Evolutionary conservation across 192 early-diverging fungal genomes (phyloP).

Genomic region (Entomortierella chlamydospora): DNA sequence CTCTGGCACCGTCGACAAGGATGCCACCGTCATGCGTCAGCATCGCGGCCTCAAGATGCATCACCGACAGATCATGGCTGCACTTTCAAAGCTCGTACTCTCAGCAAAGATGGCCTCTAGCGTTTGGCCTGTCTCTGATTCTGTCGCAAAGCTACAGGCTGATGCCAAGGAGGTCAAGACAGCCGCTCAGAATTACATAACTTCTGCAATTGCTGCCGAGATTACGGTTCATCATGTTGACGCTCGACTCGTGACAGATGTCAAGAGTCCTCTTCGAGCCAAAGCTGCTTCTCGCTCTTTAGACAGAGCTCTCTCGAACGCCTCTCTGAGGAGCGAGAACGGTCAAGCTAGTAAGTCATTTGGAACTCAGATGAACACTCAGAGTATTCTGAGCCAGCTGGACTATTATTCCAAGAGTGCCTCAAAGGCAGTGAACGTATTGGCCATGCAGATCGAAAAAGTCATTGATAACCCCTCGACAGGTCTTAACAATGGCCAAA

Average conservation of each 20-base stretch:
- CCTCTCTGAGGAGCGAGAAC: slow-evolving; percentile 23
- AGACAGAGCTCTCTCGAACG: slow-evolving; percentile 49
- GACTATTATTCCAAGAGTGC: slow-evolving; percentile 56
- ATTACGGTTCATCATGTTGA: slow-evolving; percentile 50
- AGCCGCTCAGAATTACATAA: slow-evolving; percentile 77
- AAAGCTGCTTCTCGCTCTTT: slow-evolving; percentile 35
- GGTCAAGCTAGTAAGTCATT: slow-evolving; percentile 27
- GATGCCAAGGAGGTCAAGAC: slow-evolving; percentile 81
- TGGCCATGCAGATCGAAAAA: slow-evolving; percentile 52
- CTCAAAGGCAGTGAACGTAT: slow-evolving; percentile 45
- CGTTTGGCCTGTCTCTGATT: slow-evolving; percentile 90
- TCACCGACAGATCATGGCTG: slow-evolving; percentile 83
- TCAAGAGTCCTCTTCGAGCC: slow-evolving; percentile 43
- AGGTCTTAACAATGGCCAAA: slow-evolving; percentile 9
- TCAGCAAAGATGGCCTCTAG: slow-evolving; percentile 69
- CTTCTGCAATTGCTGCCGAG: slow-evolving; percentile 34
- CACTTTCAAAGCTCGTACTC: slow-evolving; percentile 82
- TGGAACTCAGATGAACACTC: slow-evolving; percentile 41
- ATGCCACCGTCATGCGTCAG: slow-evolving; percentile 71
- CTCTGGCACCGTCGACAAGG: slow-evolving; percentile 78
- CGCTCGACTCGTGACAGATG: slow-evolving; percentile 42
- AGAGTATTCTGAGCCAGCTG: slow-evolving; percentile 46
- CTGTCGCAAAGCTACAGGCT: slow-evolving; percentile 74
- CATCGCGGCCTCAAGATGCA: slow-evolving; percentile 73
- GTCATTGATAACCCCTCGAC: slow-evolving; percentile 31